A percentile compares a stretch with the other conserved stretches of the same genome.
Evolutionary conservation across 768 basidiomycete species (phyloP).

Genomic region (Trametes cingulata): DNA sequence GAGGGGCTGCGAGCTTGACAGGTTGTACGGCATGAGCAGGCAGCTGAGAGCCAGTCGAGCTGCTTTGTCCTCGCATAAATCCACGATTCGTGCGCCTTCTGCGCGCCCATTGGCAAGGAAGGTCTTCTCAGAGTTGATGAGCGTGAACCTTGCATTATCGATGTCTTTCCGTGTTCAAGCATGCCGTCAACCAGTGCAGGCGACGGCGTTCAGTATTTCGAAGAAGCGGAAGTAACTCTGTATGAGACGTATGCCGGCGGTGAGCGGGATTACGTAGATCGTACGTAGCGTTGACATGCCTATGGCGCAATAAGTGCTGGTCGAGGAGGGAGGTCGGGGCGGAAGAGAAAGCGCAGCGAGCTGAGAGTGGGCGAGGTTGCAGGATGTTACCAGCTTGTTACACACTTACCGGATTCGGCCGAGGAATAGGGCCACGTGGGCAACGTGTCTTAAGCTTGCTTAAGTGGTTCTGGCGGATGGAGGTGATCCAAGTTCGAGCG

Average conservation of each 20-base stretch:
- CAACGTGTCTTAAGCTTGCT: background rate
- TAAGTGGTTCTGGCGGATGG: background rate
- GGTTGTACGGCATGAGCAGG: slow-evolving; percentile 4
- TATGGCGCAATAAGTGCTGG: too few species aligned
- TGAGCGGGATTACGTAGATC: background rate
- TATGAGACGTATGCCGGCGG: background rate
- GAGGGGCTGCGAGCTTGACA: background rate
- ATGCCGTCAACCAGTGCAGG: background rate
- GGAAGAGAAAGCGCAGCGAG: too few species aligned
- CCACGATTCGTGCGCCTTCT: background rate
- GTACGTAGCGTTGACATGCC: background rate
- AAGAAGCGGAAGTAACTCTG: slow-evolving; percentile 7
- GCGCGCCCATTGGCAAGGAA: background rate
- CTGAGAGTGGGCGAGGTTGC: background rate
- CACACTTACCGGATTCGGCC: too few species aligned
- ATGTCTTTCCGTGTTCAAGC: background rate
- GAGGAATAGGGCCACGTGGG: background rate
- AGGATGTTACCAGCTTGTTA: background rate
- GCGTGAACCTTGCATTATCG: slow-evolving; percentile 5
- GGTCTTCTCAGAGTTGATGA: background rate
- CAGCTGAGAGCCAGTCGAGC: background rate
- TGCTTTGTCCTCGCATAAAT: background rate
- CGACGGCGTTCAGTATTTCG: slow-evolving; percentile 1
- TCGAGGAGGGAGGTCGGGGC: too few species aligned
- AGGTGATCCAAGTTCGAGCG: background rate